A percentile compares a stretch with the other conserved stretches of the same genome.
These are phyloP conservation scores for Pichia paraexigua DNA, from an alignment of 805 yeast species.

Conservation along the genomic window DNA sequence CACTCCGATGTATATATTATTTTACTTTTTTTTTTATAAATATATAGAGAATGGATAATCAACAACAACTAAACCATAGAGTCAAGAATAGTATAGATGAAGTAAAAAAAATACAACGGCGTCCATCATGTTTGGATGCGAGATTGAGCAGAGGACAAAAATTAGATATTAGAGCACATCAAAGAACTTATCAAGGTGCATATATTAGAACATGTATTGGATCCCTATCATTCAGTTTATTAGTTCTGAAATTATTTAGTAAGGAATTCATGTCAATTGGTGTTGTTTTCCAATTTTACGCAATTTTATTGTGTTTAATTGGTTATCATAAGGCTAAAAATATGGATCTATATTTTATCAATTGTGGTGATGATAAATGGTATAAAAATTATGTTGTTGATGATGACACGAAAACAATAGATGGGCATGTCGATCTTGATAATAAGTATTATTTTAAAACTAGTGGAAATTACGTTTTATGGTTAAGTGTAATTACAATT, in stretches of 20 bases:
- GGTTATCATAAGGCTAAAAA: conserved; percentile 28
- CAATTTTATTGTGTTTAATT: conserved; percentile 36
- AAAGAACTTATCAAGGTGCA: conserved; percentile 80
- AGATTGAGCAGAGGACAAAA: conserved; percentile 34
- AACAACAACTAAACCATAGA: not conserved
- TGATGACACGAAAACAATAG: not conserved
- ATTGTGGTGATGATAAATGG: conserved; percentile 19
- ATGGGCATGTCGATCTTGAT: conserved; percentile 9
- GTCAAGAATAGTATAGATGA: not conserved
- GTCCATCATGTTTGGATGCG: conserved; percentile 28
- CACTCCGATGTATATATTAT: not conserved
- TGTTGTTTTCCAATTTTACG: conserved; percentile 55
- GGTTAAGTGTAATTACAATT: conserved; percentile 43
- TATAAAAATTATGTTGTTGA: conserved; percentile 11
- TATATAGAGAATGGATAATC: not conserved
- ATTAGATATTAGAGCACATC: conserved; percentile 59
- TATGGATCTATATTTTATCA: conserved; percentile 27
- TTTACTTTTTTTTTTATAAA: not conserved
- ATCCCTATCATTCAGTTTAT: conserved; percentile 53
- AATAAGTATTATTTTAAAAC: conserved; percentile 40
- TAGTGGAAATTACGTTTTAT: conserved; percentile 52
- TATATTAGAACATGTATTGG: conserved; percentile 68
- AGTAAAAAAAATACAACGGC: conserved; percentile 9
- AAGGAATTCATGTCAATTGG: conserved; percentile 61
- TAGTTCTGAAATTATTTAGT: conserved; percentile 58